These are phyloP conservation scores for Dryadomyces sulphureus DNA, from an alignment of 2,329 filamentous ascomycete species.

Conservation along the genomic window DNA sequence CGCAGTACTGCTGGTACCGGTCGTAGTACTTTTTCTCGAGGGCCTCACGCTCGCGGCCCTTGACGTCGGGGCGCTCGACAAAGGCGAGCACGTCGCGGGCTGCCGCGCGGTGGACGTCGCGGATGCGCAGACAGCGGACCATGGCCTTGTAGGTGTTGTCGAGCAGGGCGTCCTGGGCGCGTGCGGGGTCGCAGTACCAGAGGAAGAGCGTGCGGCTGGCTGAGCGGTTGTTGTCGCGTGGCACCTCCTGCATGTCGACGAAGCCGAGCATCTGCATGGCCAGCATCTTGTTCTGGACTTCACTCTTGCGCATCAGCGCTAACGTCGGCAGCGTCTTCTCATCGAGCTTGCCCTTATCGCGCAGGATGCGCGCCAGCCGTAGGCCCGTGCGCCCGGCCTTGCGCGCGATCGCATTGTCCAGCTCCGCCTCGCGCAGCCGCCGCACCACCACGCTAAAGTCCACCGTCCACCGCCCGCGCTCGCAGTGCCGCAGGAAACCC, in stretches of 20 bases:
- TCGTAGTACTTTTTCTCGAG: constrained; percentile 61
- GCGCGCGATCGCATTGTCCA: constrained; percentile 69
- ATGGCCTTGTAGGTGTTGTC: constrained; percentile 83
- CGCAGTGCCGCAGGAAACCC: constrained; percentile 54
- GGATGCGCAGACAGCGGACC: constrained; percentile 68
- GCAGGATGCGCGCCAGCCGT: constrained; percentile 72
- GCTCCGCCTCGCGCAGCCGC: constrained; percentile 57
- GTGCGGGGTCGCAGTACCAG: constrained; percentile 75
- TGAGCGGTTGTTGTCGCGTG: constrained; percentile 68
- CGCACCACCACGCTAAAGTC: constrained; percentile 63
- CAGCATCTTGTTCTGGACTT: constrained; percentile 72
- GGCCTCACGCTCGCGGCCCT: constrained; percentile 68
- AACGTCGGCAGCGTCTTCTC: constrained; percentile 75
- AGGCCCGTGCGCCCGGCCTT: constrained; percentile 63
- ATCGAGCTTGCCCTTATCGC: constrained; percentile 82
- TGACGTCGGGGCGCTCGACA: constrained; percentile 72
- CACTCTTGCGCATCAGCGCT: constrained; percentile 70
- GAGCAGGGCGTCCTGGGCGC: constrained; percentile 54
- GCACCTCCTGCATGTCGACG: constrained; percentile 86
- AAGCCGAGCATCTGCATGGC: constrained; percentile 77
- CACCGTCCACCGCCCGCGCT: constrained; percentile 66
- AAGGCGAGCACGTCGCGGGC: constrained; percentile 63
- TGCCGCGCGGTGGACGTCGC: constrained; percentile 59
- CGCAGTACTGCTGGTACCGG: constrained; percentile 41
- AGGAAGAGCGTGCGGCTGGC: constrained; percentile 78